Percentiles rank a stretch among this genome's conserved stretches.
Conservation (phyloP, 2,329 filamentous ascomycete genomes). For the Aspergillus sp. region DNA sequence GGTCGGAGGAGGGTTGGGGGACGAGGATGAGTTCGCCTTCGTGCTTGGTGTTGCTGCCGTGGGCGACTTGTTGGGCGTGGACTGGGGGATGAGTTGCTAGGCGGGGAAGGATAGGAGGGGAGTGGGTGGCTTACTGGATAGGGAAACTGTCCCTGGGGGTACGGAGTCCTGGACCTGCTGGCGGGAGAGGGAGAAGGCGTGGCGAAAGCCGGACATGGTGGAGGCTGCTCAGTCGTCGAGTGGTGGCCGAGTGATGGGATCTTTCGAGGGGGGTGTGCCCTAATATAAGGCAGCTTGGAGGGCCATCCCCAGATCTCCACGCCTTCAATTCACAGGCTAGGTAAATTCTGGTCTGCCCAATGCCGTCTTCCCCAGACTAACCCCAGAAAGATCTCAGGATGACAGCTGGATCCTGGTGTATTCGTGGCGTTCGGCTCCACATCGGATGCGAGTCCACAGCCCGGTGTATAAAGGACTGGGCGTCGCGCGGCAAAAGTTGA, state of each 20-base stretch:
- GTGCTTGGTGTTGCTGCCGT: background rate
- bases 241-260: no score
- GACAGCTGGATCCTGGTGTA: background rate
- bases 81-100: background rate
- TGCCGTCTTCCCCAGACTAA: background rate
- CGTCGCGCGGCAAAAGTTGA: background rate
- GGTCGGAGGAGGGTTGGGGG: conserved; percentile 17
- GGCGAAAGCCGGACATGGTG: conserved; percentile 15
- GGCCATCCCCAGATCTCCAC: background rate
- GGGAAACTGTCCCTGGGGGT: conserved; percentile 13
- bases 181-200: conserved; percentile 17
- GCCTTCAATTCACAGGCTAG: background rate
- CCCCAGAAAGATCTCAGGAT: background rate
- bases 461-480: background rate
- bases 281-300: background rate
- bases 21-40: conserved; percentile 14
- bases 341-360: background rate
- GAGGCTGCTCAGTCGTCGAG: no score
- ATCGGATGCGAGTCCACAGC: conserved; percentile 2
- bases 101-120: background rate
- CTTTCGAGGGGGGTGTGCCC: background rate
- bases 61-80: conserved; percentile 1
- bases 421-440: conserved; percentile 12
- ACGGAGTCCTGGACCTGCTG: conserved; percentile 12
- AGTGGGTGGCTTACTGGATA: conserved; percentile 5